Evolutionary conservation across 148 eudicot species (phyloP).

Genomic region (Camellia sinensis): DNA sequence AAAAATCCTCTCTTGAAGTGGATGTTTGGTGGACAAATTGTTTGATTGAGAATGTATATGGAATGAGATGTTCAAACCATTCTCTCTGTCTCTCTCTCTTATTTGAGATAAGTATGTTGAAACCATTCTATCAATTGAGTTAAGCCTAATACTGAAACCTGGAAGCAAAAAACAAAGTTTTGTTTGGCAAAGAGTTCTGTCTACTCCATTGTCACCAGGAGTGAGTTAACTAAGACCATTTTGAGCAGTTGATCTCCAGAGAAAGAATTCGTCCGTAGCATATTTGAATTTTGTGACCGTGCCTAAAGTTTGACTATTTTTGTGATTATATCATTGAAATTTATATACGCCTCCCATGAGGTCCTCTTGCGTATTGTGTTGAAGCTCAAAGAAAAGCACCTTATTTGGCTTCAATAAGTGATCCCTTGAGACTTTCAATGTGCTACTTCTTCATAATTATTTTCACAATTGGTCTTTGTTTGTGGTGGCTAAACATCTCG

Average conservation of each 20-base stretch:
- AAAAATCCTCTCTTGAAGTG: background rate
- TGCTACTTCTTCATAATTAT: background rate
- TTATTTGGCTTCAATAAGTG: background rate
- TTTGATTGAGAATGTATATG: background rate
- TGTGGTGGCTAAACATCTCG: background rate
- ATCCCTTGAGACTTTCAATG: background rate
- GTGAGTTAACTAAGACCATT: background rate
- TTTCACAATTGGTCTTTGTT: background rate
- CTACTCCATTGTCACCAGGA: background rate
- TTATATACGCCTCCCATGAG: background rate
- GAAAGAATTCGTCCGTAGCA: too few relatives aligned
- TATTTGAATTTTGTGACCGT: background rate
- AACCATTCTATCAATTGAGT: background rate
- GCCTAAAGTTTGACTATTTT: background rate
- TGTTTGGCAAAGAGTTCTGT: background rate
- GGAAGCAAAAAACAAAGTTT: background rate
- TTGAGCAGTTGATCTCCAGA: background rate
- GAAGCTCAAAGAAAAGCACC: background rate
- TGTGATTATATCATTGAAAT: background rate
- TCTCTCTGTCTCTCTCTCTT: too few relatives aligned
- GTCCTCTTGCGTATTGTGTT: background rate
- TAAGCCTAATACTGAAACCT: conserved; percentile 4
- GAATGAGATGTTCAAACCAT: background rate
- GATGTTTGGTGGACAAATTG: background rate
- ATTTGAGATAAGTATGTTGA: background rate